Evolutionary conservation across 2,329 filamentous ascomycete genomes (phyloP), one percentile per base, ranked within the genome.

Genomic region (Microdochium nivale): DNA sequence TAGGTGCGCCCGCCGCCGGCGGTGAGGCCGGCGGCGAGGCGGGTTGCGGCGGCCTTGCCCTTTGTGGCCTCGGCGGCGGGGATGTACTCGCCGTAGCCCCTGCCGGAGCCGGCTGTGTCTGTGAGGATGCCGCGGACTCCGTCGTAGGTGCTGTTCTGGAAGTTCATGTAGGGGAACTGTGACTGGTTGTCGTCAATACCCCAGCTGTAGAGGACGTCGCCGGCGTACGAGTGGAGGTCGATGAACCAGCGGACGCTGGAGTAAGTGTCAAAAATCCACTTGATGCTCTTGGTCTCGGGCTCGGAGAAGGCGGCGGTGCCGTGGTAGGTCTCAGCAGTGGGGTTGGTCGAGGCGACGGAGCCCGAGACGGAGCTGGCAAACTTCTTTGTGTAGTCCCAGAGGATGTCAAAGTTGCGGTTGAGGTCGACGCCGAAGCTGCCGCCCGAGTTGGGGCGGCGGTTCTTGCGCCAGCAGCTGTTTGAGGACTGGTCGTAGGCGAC

Each of bases 341-440:
- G 76, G 25, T 60, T 65, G 11, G 63, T 67, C 7, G 73, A 76
- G 24, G 73, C 70, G 2, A 68, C 65, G 21, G 60, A 59, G 8
- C 66, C 58, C 27, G 67, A 61, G 27, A 73, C 75, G 8, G 56
- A 58, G 0, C 63, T 53, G 32, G 66, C 67, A 60, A 77, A 79
- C 48, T 68, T 63, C 51, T 65, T 66, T 30, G 60, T 65, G 58
- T 73, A 77, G 64, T 83, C 73, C 75, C 78, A 83, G 10, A 80
- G 61, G 62, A 79, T 77, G 61, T 80, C 76, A 57, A 80, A 80
- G 66, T 80, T 81, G 50, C 78, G 71, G 63, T 80, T 80, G 49
- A 80, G 65, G 56, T 81, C 78, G 33, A 80, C 67, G 19, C 77
- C 77, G 25, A 19, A 44, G 16, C 14, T 19, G 40, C 40, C 40